phyloP scores from a whole-genome alignment of 2,329 filamentous ascomycete species.

The Dactylellina leptospora region DNA sequence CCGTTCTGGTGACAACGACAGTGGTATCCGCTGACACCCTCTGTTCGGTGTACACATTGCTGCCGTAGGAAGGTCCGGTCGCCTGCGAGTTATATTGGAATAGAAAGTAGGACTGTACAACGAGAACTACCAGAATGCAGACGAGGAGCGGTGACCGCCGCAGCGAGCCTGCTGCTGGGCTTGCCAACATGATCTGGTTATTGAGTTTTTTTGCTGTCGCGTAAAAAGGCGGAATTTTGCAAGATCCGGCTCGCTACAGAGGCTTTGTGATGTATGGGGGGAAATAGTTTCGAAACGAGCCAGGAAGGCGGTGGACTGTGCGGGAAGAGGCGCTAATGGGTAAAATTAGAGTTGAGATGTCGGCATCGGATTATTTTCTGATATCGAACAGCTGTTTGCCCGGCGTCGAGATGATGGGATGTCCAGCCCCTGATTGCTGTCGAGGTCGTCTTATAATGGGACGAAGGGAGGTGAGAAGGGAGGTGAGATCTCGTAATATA shows the following conservation, averaged over 20 bases:
- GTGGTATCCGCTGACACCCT: neutral
- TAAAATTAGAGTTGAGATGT: constrained; percentile 21
- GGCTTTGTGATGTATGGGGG: no score
- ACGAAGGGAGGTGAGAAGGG: neutral
- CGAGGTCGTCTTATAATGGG: no score
- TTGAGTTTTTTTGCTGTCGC: neutral
- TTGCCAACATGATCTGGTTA: constrained; percentile 37
- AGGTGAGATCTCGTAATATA: no score
- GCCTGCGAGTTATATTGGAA: constrained; percentile 47
- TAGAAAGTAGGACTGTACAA: constrained; percentile 46
- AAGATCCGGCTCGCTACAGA: constrained; percentile 18
- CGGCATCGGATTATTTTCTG: constrained; percentile 27
- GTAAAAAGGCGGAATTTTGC: no score
- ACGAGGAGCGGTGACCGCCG: constrained; percentile 47
- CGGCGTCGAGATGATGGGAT: neutral
- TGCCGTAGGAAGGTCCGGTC: neutral
- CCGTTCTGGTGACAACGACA: constrained; percentile 42
- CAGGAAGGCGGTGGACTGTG: neutral
- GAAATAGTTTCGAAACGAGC: no score
- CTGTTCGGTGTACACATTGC: neutral
- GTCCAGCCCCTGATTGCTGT: no score
- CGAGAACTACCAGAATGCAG: constrained; percentile 39
- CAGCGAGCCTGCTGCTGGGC: constrained; percentile 26
- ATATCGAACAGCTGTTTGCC: neutral
- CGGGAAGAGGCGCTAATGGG: constrained; percentile 13